Percentiles rank a stretch among this genome's conserved stretches.
phyloP scores from a whole-genome alignment of 148 eudicot genomes.

The Linanthus parryae region DNA sequence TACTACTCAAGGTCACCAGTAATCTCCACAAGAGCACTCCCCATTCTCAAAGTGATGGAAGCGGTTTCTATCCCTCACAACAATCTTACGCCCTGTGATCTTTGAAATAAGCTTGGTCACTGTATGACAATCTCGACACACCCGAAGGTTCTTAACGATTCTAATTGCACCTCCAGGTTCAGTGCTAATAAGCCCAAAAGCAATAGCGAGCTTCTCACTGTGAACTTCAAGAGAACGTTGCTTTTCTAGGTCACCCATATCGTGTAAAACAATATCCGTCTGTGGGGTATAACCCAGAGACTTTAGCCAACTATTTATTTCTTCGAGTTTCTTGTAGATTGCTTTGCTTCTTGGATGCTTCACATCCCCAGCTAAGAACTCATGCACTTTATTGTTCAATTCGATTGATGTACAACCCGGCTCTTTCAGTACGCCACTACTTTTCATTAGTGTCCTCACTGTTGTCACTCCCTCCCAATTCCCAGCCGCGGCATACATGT shows the following conservation, averaged over 20 bases:
- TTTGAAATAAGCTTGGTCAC: slow-evolving; percentile 69
- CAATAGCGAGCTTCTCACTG: slow-evolving; percentile 78
- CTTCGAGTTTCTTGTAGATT: slow-evolving; percentile 68
- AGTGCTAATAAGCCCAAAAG: slow-evolving; percentile 77
- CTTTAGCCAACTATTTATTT: slow-evolving; percentile 51
- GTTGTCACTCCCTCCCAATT: slow-evolving; percentile 78
- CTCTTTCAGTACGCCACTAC: slow-evolving; percentile 62
- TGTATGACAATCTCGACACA: slow-evolving; percentile 73
- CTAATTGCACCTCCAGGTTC: slow-evolving; percentile 55
- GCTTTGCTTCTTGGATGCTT: slow-evolving; percentile 68
- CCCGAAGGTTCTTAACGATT: slow-evolving; percentile 77
- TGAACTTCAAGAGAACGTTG: slow-evolving; percentile 64
- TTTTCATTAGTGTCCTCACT: slow-evolving; percentile 68
- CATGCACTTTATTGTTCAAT: slow-evolving; percentile 63
- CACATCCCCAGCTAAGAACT: slow-evolving; percentile 85
- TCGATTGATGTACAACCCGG: slow-evolving; percentile 96
- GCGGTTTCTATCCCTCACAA: slow-evolving; percentile 75
- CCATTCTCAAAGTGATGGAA: slow-evolving; percentile 82
- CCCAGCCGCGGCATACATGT: slow-evolving; percentile 58
- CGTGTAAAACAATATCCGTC: slow-evolving; percentile 53
- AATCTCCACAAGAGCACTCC: slow-evolving; percentile 84
- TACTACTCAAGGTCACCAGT: too few species aligned
- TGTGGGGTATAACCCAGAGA: slow-evolving; percentile 51
- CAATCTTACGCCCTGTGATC: slow-evolving; percentile 71
- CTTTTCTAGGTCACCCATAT: slow-evolving; percentile 48